Conservation (phyloP, 768 basidiomycete species). For the Boletus vermiculosoides region DNA sequence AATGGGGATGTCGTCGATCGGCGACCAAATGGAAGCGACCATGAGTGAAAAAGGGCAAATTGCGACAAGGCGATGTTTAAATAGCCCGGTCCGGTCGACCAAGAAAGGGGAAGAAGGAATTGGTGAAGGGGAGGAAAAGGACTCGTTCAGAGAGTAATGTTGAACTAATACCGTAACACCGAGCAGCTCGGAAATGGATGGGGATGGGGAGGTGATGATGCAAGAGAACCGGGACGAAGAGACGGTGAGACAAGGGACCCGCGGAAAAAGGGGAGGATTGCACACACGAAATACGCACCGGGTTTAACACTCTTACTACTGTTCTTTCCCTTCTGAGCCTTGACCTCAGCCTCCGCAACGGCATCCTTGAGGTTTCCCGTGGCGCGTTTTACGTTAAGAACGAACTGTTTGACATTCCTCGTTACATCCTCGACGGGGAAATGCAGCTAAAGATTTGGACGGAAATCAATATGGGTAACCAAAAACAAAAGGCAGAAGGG, state of each 20-base stretch:
- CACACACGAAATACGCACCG: slow-evolving; percentile 21
- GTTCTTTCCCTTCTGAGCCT: slow-evolving; percentile 38
- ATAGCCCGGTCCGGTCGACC: slow-evolving; percentile 2
- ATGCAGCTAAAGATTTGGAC: slow-evolving; percentile 50
- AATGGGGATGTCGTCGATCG: slow-evolving; percentile 14
- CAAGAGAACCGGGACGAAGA: not conserved
- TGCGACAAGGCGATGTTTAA: not conserved
- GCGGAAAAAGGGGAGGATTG: not conserved
- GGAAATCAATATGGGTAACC: slow-evolving; percentile 1
- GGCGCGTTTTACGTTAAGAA: slow-evolving; percentile 69
- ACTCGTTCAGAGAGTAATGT: not conserved
- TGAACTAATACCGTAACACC: not conserved
- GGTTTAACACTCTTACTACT: slow-evolving; percentile 47
- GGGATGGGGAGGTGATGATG: not conserved
- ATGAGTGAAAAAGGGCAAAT: slow-evolving; percentile 1
- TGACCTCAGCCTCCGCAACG: slow-evolving; percentile 38
- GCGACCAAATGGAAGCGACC: slow-evolving; percentile 7
- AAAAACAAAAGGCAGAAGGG: not conserved
- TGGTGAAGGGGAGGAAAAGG: not conserved
- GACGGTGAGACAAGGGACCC: not conserved
- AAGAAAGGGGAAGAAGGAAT: not conserved
- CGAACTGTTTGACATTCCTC: slow-evolving; percentile 75
- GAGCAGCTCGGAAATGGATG: not conserved
- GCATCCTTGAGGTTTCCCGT: slow-evolving; percentile 66
- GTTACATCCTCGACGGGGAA: slow-evolving; percentile 75